A percentile compares a stretch with the other conserved stretches of the same genome.
Evolutionary conservation across 2,329 filamentous ascomycete genomes (phyloP).

Genomic region (Hypoxylon sp.): DNA sequence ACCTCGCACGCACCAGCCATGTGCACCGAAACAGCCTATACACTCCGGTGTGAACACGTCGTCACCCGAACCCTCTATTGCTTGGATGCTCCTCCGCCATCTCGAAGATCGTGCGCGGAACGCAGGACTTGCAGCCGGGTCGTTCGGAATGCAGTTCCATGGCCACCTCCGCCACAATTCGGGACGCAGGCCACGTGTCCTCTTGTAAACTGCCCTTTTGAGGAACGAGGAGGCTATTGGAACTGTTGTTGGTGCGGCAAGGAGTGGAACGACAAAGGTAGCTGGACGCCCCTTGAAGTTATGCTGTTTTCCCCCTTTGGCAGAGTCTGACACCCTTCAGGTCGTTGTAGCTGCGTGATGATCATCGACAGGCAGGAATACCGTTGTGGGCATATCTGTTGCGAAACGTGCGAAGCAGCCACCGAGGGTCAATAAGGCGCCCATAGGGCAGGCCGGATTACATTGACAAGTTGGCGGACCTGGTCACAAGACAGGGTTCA

Average conservation of each 20-base stretch:
- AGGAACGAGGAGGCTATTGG: conserved; percentile 65
- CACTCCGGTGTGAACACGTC: conserved; percentile 67
- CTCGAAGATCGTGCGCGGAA: conserved; percentile 46
- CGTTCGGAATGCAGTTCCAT: conserved; percentile 61
- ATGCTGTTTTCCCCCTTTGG: neutral
- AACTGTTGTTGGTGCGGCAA: conserved; percentile 72
- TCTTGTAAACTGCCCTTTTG: conserved; percentile 64
- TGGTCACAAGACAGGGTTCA: conserved; percentile 1
- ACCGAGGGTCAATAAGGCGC: conserved; percentile 49
- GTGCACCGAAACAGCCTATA: conserved; percentile 67
- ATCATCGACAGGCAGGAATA: conserved; percentile 65
- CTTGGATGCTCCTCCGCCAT: conserved; percentile 56
- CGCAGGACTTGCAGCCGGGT: conserved; percentile 61
- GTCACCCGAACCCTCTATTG: conserved; percentile 63
- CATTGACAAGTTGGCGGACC: conserved; percentile 1
- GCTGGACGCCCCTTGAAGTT: conserved; percentile 11
- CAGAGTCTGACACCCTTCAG: conserved; percentile 42
- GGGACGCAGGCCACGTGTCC: conserved; percentile 60
- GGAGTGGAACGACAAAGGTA: conserved; percentile 63
- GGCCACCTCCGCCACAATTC: conserved; percentile 64
- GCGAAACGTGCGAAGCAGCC: conserved; percentile 64
- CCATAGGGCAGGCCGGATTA: conserved; percentile 12
- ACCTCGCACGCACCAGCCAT: conserved; percentile 52
- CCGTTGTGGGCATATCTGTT: conserved; percentile 69
- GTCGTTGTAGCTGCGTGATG: conserved; percentile 68